These are phyloP conservation scores for Diplocarpon rosae DNA, from an alignment of 2,329 filamentous ascomycete species.

Conservation along the genomic window DNA sequence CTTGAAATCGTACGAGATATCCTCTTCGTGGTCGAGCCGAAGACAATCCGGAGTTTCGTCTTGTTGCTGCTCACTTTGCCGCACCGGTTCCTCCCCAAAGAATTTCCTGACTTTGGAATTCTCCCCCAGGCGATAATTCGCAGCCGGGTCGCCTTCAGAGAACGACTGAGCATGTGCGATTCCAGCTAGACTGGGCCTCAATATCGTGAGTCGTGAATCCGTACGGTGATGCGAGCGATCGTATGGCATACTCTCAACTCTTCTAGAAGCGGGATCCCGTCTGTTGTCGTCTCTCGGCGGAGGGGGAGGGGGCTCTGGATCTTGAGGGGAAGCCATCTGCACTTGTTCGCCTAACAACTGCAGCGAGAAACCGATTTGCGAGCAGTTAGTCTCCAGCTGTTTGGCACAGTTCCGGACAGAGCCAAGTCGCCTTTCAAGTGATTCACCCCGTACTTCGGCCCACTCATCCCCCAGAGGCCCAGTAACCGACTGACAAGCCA, in stretches of 20 bases:
- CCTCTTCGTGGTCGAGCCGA: constrained; percentile 74
- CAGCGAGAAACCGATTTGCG: constrained; percentile 78
- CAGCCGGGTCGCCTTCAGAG: constrained; percentile 37
- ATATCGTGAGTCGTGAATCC: constrained; percentile 36
- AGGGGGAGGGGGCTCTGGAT: constrained; percentile 29
- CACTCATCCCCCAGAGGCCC: constrained; percentile 90
- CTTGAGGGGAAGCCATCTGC: constrained; percentile 38
- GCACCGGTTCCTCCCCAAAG: constrained; percentile 48
- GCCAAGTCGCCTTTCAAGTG: constrained; percentile 74
- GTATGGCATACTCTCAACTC: constrained; percentile 47
- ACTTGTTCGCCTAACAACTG: constrained; percentile 80
- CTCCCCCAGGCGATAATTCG: constrained; percentile 47
- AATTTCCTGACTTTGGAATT: constrained; percentile 55
- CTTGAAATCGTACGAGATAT: constrained; percentile 85
- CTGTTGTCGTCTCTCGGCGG: constrained; percentile 28
- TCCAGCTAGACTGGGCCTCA: constrained; percentile 22
- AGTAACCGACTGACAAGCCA: constrained; percentile 84
- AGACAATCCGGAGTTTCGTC: constrained; percentile 80
- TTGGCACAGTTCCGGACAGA: constrained; percentile 67
- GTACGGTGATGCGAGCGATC: constrained; percentile 43
- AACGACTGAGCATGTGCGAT: constrained; percentile 46
- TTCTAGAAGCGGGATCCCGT: constrained; percentile 39
- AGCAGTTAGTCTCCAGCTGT: constrained; percentile 75
- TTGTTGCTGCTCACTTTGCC: constrained; percentile 4
- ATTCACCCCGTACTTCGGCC: constrained; percentile 83